A percentile compares a stretch with the other conserved stretches of the same genome.
Evolutionary conservation across 345 rosid species (phyloP).

Genomic region (Ricinus communis): DNA sequence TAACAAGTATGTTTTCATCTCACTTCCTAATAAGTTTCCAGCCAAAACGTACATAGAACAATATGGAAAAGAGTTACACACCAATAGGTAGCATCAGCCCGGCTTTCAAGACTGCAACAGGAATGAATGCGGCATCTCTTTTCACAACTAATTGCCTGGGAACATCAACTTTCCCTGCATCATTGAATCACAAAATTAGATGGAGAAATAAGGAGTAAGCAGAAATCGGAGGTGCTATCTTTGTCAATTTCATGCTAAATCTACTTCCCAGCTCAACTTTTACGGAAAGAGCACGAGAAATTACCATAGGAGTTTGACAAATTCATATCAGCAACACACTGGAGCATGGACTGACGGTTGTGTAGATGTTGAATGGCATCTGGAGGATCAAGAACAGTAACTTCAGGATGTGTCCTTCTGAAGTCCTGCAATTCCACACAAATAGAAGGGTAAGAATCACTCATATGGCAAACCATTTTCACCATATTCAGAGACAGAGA

Average conservation of each 20-base stretch:
- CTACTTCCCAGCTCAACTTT: background rate
- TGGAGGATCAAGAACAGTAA: conserved; percentile 83
- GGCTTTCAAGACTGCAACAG: conserved; percentile 57
- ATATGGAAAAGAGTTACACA: conserved; percentile 20
- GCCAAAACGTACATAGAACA: background rate
- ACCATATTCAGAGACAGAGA: background rate
- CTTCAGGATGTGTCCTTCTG: conserved; percentile 66
- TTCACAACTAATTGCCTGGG: conserved; percentile 64
- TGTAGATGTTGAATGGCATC: conserved; percentile 74
- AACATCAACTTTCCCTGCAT: conserved; percentile 63
- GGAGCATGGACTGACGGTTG: conserved; percentile 79
- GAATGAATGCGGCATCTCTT: conserved; percentile 63
- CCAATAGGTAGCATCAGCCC: conserved; percentile 67
- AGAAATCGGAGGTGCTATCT: too few species aligned
- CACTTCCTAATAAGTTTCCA: conserved; percentile 2
- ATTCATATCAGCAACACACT: conserved; percentile 78
- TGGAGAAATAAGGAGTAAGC: background rate
- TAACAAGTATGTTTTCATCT: background rate
- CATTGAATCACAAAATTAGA: background rate
- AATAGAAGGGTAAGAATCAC: background rate
- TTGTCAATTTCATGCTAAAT: background rate
- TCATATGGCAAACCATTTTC: background rate
- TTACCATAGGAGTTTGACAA: conserved; percentile 55
- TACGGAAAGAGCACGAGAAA: background rate
- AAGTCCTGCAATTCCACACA: conserved; percentile 49